Evolutionary conservation across 1,284 basidiomycete genomes (phyloP), one percentile per base, ranked within the genome.

Genomic region (Inonotus hispidus): DNA sequence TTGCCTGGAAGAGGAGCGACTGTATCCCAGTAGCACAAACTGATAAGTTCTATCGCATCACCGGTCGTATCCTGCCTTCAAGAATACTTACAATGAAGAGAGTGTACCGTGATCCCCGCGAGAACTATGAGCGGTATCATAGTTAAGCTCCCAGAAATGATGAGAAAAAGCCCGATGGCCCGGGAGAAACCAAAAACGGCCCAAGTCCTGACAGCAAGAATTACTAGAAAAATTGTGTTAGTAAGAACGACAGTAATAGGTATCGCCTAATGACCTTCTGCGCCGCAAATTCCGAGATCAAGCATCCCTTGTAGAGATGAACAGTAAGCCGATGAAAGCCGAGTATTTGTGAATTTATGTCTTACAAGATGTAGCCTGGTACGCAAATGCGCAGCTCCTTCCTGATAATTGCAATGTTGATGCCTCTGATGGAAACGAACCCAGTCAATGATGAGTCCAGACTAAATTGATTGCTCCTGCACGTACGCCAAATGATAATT

Each of bases 401-500:
- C 16, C 37, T 21, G 56, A 27, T 25, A 47, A 32, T n/a, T 47
- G 3, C n/a, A 45, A 37, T 37, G 14, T 23, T 19, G 46, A 49
- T 21, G 23, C 2, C 46, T 11, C 46, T 49, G 21, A 49, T 19
- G 3, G n/a, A 23, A 21, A 3, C 14, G 14, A n/a, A 4, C 41
- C 14, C 32, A 54, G 54, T 39, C 16, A 13, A 1, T 56, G n/a
- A 41, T 10, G 23, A 5, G 2, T n/a, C n/a, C 29, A 19, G 21
- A 55, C 23, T 8, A 21, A n/a, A n/a, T n/a, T n/a, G n/a, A n/a
- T n/a, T 49, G 19, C 11, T 2, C 23, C 19, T 23, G 5, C 14
- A 56, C 56, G 11, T 35, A 58, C 43, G 56, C 41, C 43, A 58
- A 13, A 59, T 25, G 37, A 53, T 25, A n/a, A 59, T 59, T 16